A percentile compares a stretch with the other conserved stretches of the same genome.
These are phyloP conservation scores for Coemansia sp. DNA, from an alignment of 192 early-diverging fungal species.

Conservation along the genomic window DNA sequence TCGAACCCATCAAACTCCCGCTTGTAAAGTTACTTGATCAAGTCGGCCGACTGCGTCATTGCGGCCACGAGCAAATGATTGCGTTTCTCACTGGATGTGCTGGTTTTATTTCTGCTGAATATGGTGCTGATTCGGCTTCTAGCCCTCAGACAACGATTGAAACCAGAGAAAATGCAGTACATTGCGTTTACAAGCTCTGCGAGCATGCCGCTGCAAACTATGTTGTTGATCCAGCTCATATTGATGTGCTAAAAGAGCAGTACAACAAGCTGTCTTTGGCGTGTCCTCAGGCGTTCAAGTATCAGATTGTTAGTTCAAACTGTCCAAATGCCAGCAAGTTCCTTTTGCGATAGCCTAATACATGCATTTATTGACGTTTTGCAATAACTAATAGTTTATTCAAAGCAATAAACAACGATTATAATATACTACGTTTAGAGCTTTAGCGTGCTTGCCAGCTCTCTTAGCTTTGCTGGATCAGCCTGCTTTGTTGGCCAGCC, in stretches of 20 bases:
- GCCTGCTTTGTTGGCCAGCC: conserved; percentile 64
- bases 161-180: conserved; percentile 31
- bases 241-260: conserved; percentile 11
- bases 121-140: conserved; percentile 1
- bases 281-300: conserved; percentile 41
- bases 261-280: conserved; percentile 23
- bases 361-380: not conserved
- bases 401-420: too few relatives aligned
- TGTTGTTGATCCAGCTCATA: conserved; percentile 20
- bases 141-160: not conserved
- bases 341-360: not conserved
- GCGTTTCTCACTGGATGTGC: conserved; percentile 23
- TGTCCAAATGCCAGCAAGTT: conserved; percentile 30
- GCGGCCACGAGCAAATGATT: conserved; percentile 31
- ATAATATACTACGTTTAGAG: conserved; percentile 16
- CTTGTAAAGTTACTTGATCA: conserved; percentile 29
- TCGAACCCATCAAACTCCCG: conserved; percentile 3
- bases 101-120: conserved; percentile 15
- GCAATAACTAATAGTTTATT: too few relatives aligned
- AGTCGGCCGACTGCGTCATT: conserved; percentile 24
- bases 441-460: conserved; percentile 28
- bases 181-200: conserved; percentile 25
- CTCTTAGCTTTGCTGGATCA: conserved; percentile 58
- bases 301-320: conserved; percentile 30
- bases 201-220: conserved; percentile 36